Evolutionary conservation across 371 early-diverging fungal genomes (phyloP).

Genomic region (Catenaria anguillulae): DNA sequence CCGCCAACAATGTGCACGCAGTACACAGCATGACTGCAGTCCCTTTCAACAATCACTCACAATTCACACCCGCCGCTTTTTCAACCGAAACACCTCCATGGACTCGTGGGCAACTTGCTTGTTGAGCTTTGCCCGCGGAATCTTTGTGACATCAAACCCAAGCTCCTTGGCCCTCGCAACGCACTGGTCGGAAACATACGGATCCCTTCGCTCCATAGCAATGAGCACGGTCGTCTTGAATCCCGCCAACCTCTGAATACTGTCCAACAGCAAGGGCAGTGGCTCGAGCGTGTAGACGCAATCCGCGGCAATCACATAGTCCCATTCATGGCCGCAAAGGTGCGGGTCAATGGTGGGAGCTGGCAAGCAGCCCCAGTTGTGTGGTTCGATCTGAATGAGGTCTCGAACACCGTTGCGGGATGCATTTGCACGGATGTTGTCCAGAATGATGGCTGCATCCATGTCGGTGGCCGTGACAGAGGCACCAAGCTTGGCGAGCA

Average conservation of each 20-base stretch:
- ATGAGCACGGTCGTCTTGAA: not conserved
- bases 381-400: not conserved
- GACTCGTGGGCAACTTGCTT: not conserved
- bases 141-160: not conserved
- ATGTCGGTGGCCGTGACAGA: not conserved
- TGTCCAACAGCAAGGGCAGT: not conserved
- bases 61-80: not conserved
- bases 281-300: slow-evolving; percentile 5
- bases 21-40: too few relatives aligned
- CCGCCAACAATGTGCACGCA: too few relatives aligned
- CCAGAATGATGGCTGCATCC: not conserved
- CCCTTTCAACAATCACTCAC: too few relatives aligned
- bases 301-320: not conserved
- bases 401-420: not conserved
- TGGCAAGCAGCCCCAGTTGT: not conserved
- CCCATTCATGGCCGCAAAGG: not conserved
- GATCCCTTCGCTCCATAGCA: slow-evolving; percentile 5
- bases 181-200: not conserved
- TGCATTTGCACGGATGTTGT: not conserved
- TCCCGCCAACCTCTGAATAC: not conserved
- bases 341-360: not conserved
- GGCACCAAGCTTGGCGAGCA: not conserved
- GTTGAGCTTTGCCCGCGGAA: not conserved
- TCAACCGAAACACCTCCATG: slow-evolving; percentile 1
- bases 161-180: not conserved